A percentile compares a stretch with the other conserved stretches of the same genome.
Evolutionary conservation across 2,329 filamentous ascomycete genomes (phyloP).

Genomic region (Colletotrichum eleusines): DNA sequence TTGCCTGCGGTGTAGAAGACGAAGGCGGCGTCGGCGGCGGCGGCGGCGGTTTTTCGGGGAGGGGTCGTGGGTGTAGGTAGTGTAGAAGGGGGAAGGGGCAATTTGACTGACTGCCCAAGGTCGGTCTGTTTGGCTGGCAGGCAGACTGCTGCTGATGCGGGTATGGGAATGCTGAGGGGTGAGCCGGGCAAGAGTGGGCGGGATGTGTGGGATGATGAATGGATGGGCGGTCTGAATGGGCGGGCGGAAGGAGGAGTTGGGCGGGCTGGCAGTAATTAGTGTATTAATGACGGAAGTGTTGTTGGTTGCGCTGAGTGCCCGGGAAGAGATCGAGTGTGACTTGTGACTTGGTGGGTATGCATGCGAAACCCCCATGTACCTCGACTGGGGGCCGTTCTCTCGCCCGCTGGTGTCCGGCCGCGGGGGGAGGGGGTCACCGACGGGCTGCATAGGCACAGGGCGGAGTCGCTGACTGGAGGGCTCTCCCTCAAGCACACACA

Average conservation of each 20-base stretch:
- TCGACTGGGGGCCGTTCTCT: neutral
- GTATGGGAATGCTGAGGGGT: neutral
- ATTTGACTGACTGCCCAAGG: no score
- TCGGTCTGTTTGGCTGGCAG: neutral
- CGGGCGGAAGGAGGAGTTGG: conserved; percentile 2
- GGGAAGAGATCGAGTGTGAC: conserved; percentile 2
- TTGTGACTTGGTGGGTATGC: neutral
- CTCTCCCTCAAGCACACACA: neutral
- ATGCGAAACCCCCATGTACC: neutral
- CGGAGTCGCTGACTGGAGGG: neutral
- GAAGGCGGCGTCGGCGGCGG: conserved; percentile 1
- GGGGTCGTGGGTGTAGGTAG: conserved; percentile 1
- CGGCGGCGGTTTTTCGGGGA: neutral
- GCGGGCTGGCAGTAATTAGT: neutral
- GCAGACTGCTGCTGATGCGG: no score
- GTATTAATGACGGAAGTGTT: neutral
- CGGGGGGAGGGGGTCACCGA: neutral
- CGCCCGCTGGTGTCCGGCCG: conserved; percentile 4
- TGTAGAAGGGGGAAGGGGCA: no score
- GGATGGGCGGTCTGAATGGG: conserved; percentile 2
- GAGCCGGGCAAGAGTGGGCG: neutral
- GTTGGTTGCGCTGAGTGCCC: conserved; percentile 5
- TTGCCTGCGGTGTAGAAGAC: conserved; percentile 15
- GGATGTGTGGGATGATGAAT: conserved; percentile 11
- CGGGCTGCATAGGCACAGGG: neutral